Base-by-base conservation (phyloP, 2,329 filamentous ascomycete species). In the Chaetomiaceae sp. region DNA sequence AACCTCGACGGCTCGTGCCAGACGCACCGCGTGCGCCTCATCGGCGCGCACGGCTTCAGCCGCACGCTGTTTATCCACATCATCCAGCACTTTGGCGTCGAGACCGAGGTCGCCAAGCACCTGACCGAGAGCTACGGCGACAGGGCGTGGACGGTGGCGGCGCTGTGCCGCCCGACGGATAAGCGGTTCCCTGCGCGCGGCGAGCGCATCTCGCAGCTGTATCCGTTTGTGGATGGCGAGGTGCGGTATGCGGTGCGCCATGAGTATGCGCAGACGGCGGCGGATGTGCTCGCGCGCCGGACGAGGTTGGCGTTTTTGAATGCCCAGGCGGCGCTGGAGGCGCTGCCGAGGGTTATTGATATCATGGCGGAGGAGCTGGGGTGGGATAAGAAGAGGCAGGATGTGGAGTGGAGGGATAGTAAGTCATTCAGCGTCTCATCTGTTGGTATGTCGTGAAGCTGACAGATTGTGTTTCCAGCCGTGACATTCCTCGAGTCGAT, bases 61-160 rank as follows among this genome's bases (percentile, higher is more conserved):
- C 91, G 91, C 72, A 80, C 91, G 1, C 83, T 96, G 22, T 96
- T 96, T 75, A 96, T 96, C 77, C 91, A 92, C 71, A 76, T 96
- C 33, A 94, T 96, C 66, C 91, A 96, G 71, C 89, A 95, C 73
- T 96, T 89, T 67, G 90, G 90, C 59, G 74, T 96, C 53, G 91
- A 96, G 71, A 95, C 89, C 17, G 90, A 95, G 63, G 89, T 96
- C 19, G 91, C 91, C 40, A 88, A 90, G 73, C 91, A 96, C 71
- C 79, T 96, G 31, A 87, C 87, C 14, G 82, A 88, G 66, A 88
- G 89, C 53, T 97, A 96, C 68, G 91, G 92, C 61, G 91, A 96
- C 71, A 84, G 91, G 54, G 90, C 91, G 19, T 96, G 91, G 91
- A 87, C 87, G 15, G 90, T 96, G 20, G 91, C 89, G 8, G 82